Percentiles rank a stretch among this genome's conserved stretches.
Evolutionary conservation across 2,329 filamentous ascomycete species (phyloP).

Genomic region (Biscogniauxia sp.): DNA sequence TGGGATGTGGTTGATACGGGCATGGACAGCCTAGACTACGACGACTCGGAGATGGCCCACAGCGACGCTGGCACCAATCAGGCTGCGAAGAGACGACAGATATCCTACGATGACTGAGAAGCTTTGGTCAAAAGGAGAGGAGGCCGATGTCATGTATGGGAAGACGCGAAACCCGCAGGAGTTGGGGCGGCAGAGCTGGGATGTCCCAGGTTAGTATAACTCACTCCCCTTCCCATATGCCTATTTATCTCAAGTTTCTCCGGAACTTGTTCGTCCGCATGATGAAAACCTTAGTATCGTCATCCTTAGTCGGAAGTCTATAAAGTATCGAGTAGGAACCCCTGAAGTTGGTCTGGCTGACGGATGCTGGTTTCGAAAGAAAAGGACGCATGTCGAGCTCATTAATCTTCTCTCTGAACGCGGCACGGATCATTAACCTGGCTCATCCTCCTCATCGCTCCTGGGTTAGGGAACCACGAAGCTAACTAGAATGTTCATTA

Average conservation of each 20-base stretch:
- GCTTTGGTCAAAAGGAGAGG: neutral
- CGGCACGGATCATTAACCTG: conserved; percentile 1
- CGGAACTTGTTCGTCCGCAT: conserved; percentile 40
- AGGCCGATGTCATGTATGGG: neutral
- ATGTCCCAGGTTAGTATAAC: conserved; percentile 24
- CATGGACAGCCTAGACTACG: conserved; percentile 60
- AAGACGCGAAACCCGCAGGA: neutral
- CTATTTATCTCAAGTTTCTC: conserved; percentile 7
- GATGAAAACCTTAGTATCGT: conserved; percentile 90
- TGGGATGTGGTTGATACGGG: conserved; percentile 65
- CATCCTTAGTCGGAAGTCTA: conserved; percentile 88
- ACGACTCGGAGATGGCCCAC: conserved; percentile 37
- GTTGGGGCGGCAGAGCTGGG: conserved; percentile 3
- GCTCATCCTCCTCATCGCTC: too few species aligned
- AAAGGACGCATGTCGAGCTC: conserved; percentile 39
- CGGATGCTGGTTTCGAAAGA: conserved; percentile 23
- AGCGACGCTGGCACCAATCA: conserved; percentile 21
- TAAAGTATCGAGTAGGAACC: conserved; percentile 29
- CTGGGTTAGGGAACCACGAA: too few species aligned
- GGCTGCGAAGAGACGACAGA: conserved; percentile 41
- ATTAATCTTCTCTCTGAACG: conserved; percentile 58
- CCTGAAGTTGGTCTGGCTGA: conserved; percentile 31
- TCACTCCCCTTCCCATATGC: neutral
- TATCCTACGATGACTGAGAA: conserved; percentile 47
- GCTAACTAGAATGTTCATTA: too few species aligned